Evolutionary conservation across 345 rosid genomes (phyloP).

Genomic region (Triadica sebifera): DNA sequence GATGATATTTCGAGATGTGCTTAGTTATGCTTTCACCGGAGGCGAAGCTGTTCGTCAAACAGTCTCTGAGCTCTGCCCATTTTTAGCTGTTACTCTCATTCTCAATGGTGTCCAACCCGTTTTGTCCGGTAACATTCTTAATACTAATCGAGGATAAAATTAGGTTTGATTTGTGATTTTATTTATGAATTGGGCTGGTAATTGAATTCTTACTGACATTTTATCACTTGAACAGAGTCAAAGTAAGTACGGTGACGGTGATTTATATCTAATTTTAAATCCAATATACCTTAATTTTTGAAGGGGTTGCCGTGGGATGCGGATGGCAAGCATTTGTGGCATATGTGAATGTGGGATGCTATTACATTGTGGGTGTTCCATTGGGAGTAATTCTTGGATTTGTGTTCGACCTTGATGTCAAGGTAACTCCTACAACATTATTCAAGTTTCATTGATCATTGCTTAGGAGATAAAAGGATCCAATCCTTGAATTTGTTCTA

Average conservation of each 20-base stretch:
- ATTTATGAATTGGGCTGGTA: too few relatives aligned
- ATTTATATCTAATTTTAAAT: too few relatives aligned
- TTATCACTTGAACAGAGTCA: too few relatives aligned
- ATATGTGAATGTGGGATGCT: constrained; percentile 60
- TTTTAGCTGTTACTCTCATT: constrained; percentile 49
- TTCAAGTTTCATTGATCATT: too few relatives aligned
- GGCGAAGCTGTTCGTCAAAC: constrained; percentile 53
- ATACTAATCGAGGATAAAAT: not conserved
- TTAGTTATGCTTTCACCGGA: constrained; percentile 57
- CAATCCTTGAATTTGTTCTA: not conserved
- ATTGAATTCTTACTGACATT: too few relatives aligned
- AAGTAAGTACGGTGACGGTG: not conserved
- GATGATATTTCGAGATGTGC: constrained; percentile 42
- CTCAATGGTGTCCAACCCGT: constrained; percentile 62
- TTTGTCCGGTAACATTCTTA: constrained; percentile 46
- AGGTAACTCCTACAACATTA: constrained; percentile 31
- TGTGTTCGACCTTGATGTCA: constrained; percentile 43
- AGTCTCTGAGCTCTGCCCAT: constrained; percentile 54
- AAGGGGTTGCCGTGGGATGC: constrained; percentile 77
- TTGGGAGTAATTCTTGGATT: constrained; percentile 57
- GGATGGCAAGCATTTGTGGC: constrained; percentile 79
- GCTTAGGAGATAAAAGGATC: too few relatives aligned
- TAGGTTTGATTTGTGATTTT: too few relatives aligned
- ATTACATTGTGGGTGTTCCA: constrained; percentile 58
- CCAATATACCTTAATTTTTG: too few relatives aligned